A percentile compares a stretch with the other conserved stretches of the same genome.
These are phyloP conservation scores for Torrubiella hemipterigena DNA, from an alignment of 2,329 filamentous ascomycete genomes.

Conservation along the genomic window DNA sequence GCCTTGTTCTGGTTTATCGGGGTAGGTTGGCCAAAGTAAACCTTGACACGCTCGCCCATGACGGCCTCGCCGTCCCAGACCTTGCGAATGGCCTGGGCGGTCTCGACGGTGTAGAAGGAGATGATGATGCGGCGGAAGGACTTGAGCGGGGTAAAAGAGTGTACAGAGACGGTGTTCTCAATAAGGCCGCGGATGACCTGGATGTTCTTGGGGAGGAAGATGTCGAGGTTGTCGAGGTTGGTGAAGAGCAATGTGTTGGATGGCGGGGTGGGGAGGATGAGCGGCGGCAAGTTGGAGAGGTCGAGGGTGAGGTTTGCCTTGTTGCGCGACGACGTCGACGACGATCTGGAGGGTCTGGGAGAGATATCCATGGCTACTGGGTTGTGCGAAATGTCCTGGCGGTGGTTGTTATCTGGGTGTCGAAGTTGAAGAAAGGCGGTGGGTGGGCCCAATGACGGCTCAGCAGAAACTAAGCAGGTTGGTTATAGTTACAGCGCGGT, in stretches of 20 bases:
- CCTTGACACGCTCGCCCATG: conserved; percentile 55
- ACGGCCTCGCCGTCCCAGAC: conserved; percentile 64
- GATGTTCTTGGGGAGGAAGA: conserved; percentile 65
- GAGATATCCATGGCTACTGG: conserved; percentile 28
- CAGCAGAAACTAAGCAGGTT: no score
- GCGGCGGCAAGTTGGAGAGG: conserved; percentile 58
- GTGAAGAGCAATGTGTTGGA: conserved; percentile 80
- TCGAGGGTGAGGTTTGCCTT: conserved; percentile 54
- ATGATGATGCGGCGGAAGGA: conserved; percentile 74
- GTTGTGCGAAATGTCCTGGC: no score
- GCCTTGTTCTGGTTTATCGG: conserved; percentile 41
- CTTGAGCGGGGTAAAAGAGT: conserved; percentile 70
- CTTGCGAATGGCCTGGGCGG: conserved; percentile 58
- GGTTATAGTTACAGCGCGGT: no score
- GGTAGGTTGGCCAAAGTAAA: conserved; percentile 57
- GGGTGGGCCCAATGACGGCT: no score
- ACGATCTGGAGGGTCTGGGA: conserved; percentile 26
- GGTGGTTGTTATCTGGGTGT: no score
- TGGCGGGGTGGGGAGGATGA: conserved; percentile 59
- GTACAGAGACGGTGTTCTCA: conserved; percentile 55
- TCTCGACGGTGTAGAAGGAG: conserved; percentile 60
- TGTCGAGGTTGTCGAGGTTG: conserved; percentile 59
- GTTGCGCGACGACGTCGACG: conserved; percentile 32
- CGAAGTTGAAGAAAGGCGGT: no score
- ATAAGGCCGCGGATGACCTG: conserved; percentile 63